Conservation (phyloP, 371 early-diverging fungal genomes). For the Nematocida sp. region DNA sequence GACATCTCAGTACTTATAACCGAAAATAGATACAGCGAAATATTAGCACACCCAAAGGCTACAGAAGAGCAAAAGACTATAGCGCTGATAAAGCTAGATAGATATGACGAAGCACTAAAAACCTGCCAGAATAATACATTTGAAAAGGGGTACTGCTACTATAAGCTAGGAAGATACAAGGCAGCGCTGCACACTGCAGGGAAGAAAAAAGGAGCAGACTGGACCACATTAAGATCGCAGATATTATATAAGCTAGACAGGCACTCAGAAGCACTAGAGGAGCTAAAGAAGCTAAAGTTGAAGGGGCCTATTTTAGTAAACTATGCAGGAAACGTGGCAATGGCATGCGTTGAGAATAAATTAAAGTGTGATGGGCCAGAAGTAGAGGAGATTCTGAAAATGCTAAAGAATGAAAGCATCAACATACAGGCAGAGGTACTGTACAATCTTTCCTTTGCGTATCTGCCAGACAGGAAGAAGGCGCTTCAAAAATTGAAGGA, state of each 20-base stretch:
- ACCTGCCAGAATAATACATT: constrained; percentile 26
- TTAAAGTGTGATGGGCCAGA: not conserved
- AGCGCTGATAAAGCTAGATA: constrained; percentile 27
- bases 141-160: constrained; percentile 52
- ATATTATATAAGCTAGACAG: constrained; percentile 31
- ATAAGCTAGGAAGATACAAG: constrained; percentile 49
- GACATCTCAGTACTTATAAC: not conserved
- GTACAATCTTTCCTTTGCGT: constrained; percentile 39
- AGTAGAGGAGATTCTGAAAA: not conserved
- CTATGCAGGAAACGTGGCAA: constrained; percentile 39
- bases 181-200: constrained; percentile 25
- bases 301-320: constrained; percentile 31
- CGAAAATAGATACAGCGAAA: constrained; percentile 23
- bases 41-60: constrained; percentile 29
- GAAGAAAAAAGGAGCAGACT: constrained; percentile 24
- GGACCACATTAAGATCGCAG: constrained; percentile 43
- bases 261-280: constrained; percentile 18
- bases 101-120: constrained; percentile 24
- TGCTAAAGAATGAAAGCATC: constrained; percentile 1
- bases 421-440: constrained; percentile 17
- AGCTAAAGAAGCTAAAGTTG: constrained; percentile 1
- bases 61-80: constrained; percentile 24
- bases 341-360: constrained; percentile 3
- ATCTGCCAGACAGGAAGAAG: constrained; percentile 20
- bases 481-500: constrained; percentile 1